Evolutionary conservation across 306 rosid genomes (phyloP).

Genomic region (Cucumis hystrix): DNA sequence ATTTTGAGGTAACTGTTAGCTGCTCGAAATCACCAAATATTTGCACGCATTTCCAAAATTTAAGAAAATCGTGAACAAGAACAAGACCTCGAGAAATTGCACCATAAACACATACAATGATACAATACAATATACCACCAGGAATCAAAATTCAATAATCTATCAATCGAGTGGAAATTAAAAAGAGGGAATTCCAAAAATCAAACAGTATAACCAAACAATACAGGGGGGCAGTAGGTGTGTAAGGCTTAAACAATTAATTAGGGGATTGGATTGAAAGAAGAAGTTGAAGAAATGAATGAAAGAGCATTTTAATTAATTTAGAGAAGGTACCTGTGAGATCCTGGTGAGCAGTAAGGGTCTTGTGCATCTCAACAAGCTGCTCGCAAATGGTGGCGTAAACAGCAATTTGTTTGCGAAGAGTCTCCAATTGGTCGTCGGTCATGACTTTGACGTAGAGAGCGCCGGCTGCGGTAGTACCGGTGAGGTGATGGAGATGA

Average conservation of each 20-base stretch:
- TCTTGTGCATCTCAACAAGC: slow-evolving; percentile 74
- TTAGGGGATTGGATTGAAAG: not conserved
- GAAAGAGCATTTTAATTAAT: not conserved
- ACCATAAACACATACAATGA: not conserved
- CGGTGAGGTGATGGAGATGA: slow-evolving; percentile 12
- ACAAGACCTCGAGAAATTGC: not conserved
- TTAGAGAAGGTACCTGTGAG: slow-evolving; percentile 40
- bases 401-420: slow-evolving; percentile 69
- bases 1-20: not conserved
- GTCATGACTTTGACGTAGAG: slow-evolving; percentile 89
- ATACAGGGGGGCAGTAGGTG: not conserved
- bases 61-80: not conserved
- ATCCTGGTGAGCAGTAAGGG: slow-evolving; percentile 69
- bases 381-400: slow-evolving; percentile 74
- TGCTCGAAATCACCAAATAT: not conserved
- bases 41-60: not conserved
- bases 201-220: not conserved
- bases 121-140: not conserved
- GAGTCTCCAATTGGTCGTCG: slow-evolving; percentile 85
- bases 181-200: not conserved
- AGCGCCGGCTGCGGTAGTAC: slow-evolving; percentile 18
- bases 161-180: not conserved
- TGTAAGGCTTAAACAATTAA: not conserved
- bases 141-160: not conserved
- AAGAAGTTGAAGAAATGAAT: not conserved